Conservation (phyloP, 2,329 filamentous ascomycete genomes). For the Cryphonectria parasitica region DNA sequence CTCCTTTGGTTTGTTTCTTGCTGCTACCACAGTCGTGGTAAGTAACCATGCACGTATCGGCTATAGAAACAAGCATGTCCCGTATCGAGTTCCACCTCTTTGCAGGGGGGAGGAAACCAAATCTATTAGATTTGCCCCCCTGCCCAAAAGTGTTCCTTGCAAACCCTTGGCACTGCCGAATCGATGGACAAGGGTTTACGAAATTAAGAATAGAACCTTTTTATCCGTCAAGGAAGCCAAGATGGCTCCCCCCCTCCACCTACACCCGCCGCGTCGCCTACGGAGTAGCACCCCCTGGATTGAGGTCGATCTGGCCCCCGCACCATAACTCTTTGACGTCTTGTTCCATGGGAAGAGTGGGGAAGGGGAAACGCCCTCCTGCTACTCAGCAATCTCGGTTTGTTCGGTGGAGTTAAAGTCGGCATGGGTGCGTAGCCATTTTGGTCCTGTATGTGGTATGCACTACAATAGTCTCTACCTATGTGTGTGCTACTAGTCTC, state of each 20-base stretch:
- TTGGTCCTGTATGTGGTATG: neutral
- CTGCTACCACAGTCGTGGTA: too few species aligned
- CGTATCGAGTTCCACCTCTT: neutral
- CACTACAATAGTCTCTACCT: neutral
- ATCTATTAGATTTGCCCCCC: neutral
- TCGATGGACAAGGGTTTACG: neutral
- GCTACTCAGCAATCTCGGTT: conserved; percentile 6
- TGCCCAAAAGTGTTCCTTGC: neutral
- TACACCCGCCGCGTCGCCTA: neutral
- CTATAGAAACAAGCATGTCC: neutral
- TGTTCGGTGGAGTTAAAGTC: neutral
- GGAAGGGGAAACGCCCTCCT: neutral
- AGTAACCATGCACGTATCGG: too few species aligned
- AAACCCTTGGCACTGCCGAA: neutral
- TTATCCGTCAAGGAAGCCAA: neutral
- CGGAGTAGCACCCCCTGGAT: neutral
- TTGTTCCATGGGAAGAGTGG: neutral
- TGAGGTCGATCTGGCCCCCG: neutral
- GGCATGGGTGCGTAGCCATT: neutral
- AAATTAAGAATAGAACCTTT: neutral
- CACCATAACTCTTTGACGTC: neutral
- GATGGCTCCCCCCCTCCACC: neutral
- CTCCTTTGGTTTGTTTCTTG: neutral
- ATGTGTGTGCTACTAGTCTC: neutral
- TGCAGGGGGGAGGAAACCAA: neutral